These are phyloP conservation scores for Schizosaccharomyces lindneri DNA, from an alignment of 805 yeast genomes.

Conservation along the genomic window DNA sequence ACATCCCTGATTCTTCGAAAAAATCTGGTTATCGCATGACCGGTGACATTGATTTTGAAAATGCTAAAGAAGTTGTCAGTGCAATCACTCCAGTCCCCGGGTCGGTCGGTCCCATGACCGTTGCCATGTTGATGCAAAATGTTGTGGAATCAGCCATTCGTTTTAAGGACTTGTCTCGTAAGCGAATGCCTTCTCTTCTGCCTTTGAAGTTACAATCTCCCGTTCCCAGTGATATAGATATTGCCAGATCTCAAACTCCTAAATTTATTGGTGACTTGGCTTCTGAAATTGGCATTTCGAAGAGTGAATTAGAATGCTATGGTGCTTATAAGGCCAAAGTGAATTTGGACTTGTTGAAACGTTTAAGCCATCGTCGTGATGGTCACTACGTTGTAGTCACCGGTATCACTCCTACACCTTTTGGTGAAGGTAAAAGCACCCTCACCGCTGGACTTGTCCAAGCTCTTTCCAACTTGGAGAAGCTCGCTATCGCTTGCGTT, in stretches of 20 bases:
- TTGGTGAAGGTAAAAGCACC: slow-evolving; percentile 94
- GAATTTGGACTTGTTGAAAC: slow-evolving; percentile 38
- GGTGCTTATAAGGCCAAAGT: slow-evolving; percentile 84
- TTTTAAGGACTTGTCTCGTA: slow-evolving; percentile 21
- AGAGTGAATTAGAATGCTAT: slow-evolving; percentile 59
- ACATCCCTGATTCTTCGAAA: slow-evolving; percentile 45
- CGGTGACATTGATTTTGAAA: slow-evolving; percentile 80
- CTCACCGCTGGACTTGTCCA: slow-evolving; percentile 94
- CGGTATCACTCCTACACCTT: slow-evolving; percentile 94
- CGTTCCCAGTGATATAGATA: slow-evolving; percentile 77
- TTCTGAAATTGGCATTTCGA: slow-evolving; percentile 52
- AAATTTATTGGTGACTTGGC: slow-evolving; percentile 58
- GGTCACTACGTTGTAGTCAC: slow-evolving; percentile 84
- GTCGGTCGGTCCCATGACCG: slow-evolving; percentile 99
- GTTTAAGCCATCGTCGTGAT: slow-evolving; percentile 35
- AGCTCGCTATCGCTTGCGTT: slow-evolving; percentile 73
- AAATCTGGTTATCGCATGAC: slow-evolving; percentile 63
- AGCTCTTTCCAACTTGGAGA: slow-evolving; percentile 68
- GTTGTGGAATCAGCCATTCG: slow-evolving; percentile 57
- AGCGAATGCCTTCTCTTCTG: slow-evolving; percentile 28
- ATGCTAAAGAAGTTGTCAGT: slow-evolving; percentile 36
- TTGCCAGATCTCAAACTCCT: slow-evolving; percentile 72
- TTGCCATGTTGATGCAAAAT: slow-evolving; percentile 76
- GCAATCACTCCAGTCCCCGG: slow-evolving; percentile 93
- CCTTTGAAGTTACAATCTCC: slow-evolving; percentile 32